Base-by-base conservation (phyloP, 2,329 filamentous ascomycete species). In the Colletotrichum sp. region DNA sequence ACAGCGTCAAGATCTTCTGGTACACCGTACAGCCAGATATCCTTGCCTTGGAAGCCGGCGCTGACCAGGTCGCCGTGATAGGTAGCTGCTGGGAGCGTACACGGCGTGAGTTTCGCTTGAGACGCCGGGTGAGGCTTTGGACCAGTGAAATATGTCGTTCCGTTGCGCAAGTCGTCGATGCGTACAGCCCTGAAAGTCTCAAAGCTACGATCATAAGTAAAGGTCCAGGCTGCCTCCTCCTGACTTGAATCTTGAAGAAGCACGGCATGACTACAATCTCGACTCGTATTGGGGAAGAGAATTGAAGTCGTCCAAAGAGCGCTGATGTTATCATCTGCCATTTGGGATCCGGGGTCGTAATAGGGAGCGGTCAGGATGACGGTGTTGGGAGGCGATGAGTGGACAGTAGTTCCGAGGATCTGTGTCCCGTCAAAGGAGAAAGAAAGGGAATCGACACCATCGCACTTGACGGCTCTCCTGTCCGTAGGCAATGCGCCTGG, bases 221-320 rank as follows among this genome's bases (percentile, higher is more conserved):
- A 94, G 1, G 94, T 91, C 94, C 94, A 96, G 76, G 88, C 90
- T 30, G 93, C 92, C 82, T 95, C 94, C 71, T 92, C 90, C 52
- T 90, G 86, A 66, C 85, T 87, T 6, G 90, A 90, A 76, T 92
- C 88, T 78, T 92, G 91, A 18, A 96, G 86, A 61, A 96, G 83
- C 2, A 94, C 92, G 24, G 94, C 94, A 83, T 96, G 94, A 79
- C 93, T 95, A 81, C 94, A 96, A 78, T 95, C 93, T 66, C 92
- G 91, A 78, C 93, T 95, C n/a, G 92, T 93, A 79, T 96, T 95
- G 5, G 95, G 94, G 72, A 96, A 96, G 5, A 97, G 86, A 61
- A 97, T 96, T 39, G 95, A 96, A 1, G 94, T 95, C 8, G 95
- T 96, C 95, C 95, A 97, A 81, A 96, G 90, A 28, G 93, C 91